Base-by-base conservation (phyloP, 163 green algal species). In the Chlorella variabilis region DNA sequence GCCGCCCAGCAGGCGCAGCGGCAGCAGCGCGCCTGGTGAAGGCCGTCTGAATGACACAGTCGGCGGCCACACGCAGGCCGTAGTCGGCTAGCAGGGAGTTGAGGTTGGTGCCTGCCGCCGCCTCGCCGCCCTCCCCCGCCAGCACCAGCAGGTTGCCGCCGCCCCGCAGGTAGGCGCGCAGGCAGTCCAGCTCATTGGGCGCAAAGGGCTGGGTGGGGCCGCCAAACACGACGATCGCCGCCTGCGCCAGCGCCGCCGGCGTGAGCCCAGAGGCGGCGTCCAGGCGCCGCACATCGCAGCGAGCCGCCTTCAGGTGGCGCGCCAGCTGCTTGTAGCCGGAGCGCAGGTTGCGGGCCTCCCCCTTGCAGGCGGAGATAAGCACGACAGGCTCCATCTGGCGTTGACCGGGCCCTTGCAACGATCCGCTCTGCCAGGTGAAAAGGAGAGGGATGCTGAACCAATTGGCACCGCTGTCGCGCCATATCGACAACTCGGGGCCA, bases 1-100 rank as follows among this genome's bases (percentile, higher is more conserved):
- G n/a, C n/a, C n/a, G n/a, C 33, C 9, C 42, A 25, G 68, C n/a
- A 18, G 36, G 67, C 36, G 51, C 18, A 18, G n/a, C 27, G 33
- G 51, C n/a, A n/a, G n/a, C n/a, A n/a, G 25, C 75, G 6, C 34
- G 69, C 76, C 39, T 68, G 38, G 31, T 49, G 51, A 70, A 83
- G 21, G 77, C 65, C 0, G 59, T 83, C 66, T 83, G 77, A 11
- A 83, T 83, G 61, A 96, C 92, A 5, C 79, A 85, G 85, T 97
- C 93, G 25, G 49, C 76, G 78, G 95, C 95, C 38, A 96, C 81
- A 4, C 62, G 83, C 71, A 97, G 91, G n/a, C 94, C 93, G 78
- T 91, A 94, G 85, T 95, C 89, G 63, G 95, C 91, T 7, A 97
- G 84, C 77, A 96, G 82, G 77, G 92, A 92, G 86, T 97, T 96